These are phyloP conservation scores for Spinacia oleracea DNA, from an alignment of 179 eudicot species.

Conservation along the genomic window DNA sequence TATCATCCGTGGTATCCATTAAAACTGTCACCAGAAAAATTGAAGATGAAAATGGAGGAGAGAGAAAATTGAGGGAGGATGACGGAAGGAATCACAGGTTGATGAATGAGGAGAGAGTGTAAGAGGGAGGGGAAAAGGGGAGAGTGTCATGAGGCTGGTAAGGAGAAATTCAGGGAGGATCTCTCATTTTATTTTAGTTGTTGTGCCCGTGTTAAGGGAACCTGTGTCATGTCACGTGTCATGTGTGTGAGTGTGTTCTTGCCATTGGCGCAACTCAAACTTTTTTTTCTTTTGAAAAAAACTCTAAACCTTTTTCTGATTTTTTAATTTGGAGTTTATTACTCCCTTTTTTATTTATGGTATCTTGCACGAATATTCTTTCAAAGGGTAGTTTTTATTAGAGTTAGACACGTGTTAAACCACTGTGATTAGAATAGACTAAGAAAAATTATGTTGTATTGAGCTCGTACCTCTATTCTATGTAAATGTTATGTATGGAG, in stretches of 20 bases:
- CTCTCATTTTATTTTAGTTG: not conserved
- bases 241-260: not conserved
- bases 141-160: not conserved
- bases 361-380: too few relatives aligned
- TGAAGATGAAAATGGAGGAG: not conserved
- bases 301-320: too few relatives aligned
- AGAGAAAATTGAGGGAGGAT: not conserved
- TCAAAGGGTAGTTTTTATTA: too few relatives aligned
- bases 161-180: not conserved
- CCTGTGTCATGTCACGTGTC: slow-evolving; percentile 19
- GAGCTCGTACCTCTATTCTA: too few relatives aligned
- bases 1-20: slow-evolving; percentile 83
- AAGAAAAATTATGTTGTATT: too few relatives aligned
- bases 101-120: slow-evolving; percentile 1
- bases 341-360: too few relatives aligned
- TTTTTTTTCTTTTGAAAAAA: too few relatives aligned
- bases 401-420: too few relatives aligned
- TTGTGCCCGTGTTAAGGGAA: not conserved
- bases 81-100: not conserved
- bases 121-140: not conserved
- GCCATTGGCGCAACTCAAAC: not conserved
- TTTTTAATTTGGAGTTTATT: too few relatives aligned
- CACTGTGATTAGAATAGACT: too few relatives aligned
- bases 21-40: not conserved
- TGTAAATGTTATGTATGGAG: too few relatives aligned